phyloP scores from a whole-genome alignment of 139 green algal species.

The Helicosporidium sp. region DNA sequence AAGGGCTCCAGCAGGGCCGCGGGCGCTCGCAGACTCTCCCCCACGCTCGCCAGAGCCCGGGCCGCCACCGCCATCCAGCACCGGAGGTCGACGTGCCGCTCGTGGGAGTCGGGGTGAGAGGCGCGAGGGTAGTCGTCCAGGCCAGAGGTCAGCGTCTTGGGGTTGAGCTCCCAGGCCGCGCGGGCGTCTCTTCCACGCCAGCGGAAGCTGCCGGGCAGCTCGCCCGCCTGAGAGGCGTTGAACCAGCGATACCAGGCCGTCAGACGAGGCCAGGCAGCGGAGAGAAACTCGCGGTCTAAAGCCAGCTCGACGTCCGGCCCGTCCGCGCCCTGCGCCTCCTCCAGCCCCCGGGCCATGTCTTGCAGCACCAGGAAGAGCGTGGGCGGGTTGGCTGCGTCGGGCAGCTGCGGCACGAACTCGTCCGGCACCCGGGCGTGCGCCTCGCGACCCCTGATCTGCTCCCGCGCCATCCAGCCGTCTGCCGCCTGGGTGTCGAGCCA shows the following conservation, averaged over 20 bases:
- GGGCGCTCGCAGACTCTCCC: slow-evolving; percentile 5
- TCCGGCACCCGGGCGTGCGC: slow-evolving; percentile 49
- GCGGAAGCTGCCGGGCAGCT: slow-evolving; percentile 29
- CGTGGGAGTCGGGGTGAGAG: slow-evolving; percentile 52
- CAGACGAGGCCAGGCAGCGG: slow-evolving; percentile 50
- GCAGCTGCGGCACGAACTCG: slow-evolving; percentile 75
- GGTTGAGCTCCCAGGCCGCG: slow-evolving; percentile 62
- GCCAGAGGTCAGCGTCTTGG: slow-evolving; percentile 71
- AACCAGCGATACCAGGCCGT: slow-evolving; percentile 73
- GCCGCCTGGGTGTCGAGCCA: slow-evolving; percentile 75
- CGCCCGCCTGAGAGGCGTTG: slow-evolving; percentile 54
- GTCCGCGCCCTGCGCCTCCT: not conserved
- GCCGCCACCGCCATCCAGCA: slow-evolving; percentile 75
- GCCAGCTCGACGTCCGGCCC: too few relatives aligned
- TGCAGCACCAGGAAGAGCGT: slow-evolving; percentile 68
- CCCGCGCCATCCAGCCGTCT: slow-evolving; percentile 51
- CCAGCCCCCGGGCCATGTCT: slow-evolving; percentile 28
- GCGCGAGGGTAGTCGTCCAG: slow-evolving; percentile 85
- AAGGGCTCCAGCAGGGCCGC: slow-evolving; percentile 10
- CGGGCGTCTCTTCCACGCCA: slow-evolving; percentile 40
- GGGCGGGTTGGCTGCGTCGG: slow-evolving; percentile 69
- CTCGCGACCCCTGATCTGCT: slow-evolving; percentile 62
- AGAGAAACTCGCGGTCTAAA: slow-evolving; percentile 14
- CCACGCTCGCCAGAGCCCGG: slow-evolving; percentile 30
- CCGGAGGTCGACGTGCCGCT: slow-evolving; percentile 78